Percentiles rank a stretch among this genome's conserved stretches.
Conservation (phyloP, 2,329 filamentous ascomycete species). For the Zasmidium citrigriseum region DNA sequence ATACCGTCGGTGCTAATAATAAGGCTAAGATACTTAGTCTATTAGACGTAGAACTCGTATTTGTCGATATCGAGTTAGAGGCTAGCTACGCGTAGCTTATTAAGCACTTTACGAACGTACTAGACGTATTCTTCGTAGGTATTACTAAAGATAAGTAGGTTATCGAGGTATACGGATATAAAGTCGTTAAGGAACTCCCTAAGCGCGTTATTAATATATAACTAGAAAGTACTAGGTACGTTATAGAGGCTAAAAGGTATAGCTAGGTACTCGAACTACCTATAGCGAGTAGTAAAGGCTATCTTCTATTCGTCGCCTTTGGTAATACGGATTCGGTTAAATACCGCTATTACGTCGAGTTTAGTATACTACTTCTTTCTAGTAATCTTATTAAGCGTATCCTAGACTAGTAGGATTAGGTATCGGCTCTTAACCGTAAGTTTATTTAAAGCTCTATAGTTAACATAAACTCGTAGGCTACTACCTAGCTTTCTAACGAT, state of each 20-base stretch:
- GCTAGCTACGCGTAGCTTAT: slow-evolving; percentile 4
- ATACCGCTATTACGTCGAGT: too few species aligned
- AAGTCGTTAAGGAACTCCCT: slow-evolving; percentile 8
- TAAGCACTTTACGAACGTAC: slow-evolving; percentile 25
- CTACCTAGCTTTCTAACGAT: too few species aligned
- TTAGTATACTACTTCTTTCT: too few species aligned
- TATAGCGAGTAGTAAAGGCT: slow-evolving; percentile 12
- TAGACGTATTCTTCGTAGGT: too few species aligned
- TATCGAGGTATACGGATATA: slow-evolving; percentile 6
- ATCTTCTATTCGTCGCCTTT: slow-evolving; percentile 10
- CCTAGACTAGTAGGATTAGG: too few species aligned
- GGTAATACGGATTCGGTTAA: slow-evolving; percentile 9
- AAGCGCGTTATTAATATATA: slow-evolving; percentile 31
- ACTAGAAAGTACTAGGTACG: slow-evolving; percentile 27
- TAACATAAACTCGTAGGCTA: slow-evolving; percentile 25
- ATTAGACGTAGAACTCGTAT: slow-evolving; percentile 19
- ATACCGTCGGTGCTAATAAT: slow-evolving; percentile 3
- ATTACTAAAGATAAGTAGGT: slow-evolving; percentile 15
- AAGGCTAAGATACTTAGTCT: slow-evolving; percentile 20
- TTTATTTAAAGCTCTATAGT: slow-evolving; percentile 27
- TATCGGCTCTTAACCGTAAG: slow-evolving; percentile 25
- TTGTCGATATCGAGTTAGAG: slow-evolving; percentile 24
- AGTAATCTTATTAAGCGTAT: too few species aligned
- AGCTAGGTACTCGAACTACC: slow-evolving; percentile 10
- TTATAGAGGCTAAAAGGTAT: slow-evolving; percentile 11